Evolutionary conservation across 1,284 basidiomycete genomes (phyloP).

Genomic region (Puccinia hordei): DNA sequence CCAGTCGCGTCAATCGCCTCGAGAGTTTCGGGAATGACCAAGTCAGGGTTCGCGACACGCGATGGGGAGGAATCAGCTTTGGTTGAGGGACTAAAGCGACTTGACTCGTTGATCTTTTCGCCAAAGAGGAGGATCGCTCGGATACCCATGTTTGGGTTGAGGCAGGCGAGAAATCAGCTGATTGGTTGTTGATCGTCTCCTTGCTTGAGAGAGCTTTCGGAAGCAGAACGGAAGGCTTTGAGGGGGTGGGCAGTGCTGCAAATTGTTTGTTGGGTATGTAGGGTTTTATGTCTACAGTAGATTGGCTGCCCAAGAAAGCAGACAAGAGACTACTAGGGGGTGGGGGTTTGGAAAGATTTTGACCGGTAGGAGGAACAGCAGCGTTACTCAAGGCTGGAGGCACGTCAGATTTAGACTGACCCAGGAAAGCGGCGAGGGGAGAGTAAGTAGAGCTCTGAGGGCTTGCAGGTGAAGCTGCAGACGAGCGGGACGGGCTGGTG

Average conservation of each 20-base stretch:
- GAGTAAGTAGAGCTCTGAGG: conserved; percentile 35
- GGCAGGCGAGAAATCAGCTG: neutral
- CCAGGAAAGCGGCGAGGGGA: conserved; percentile 47
- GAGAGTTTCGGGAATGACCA: too few species aligned
- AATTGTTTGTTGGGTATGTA: neutral
- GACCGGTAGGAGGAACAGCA: neutral
- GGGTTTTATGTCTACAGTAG: neutral
- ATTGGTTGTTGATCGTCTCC: neutral
- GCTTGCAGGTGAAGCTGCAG: neutral
- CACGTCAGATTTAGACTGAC: neutral
- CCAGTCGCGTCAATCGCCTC: neutral
- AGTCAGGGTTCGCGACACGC: conserved; percentile 4
- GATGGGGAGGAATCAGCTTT: neutral
- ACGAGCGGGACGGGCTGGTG: neutral
- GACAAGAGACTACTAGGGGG: conserved; percentile 30
- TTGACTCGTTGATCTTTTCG: neutral
- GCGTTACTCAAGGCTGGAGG: neutral
- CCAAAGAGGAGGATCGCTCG: neutral
- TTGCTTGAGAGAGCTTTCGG: neutral
- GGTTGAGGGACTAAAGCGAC: neutral
- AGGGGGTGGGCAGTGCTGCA: neutral
- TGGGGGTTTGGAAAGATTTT: neutral
- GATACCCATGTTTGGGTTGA: conserved; percentile 6
- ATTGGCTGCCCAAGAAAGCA: conserved; percentile 15
- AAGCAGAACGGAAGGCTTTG: neutral